Conservation (phyloP, 139 green algal species). For the Chlorella sp. region DNA sequence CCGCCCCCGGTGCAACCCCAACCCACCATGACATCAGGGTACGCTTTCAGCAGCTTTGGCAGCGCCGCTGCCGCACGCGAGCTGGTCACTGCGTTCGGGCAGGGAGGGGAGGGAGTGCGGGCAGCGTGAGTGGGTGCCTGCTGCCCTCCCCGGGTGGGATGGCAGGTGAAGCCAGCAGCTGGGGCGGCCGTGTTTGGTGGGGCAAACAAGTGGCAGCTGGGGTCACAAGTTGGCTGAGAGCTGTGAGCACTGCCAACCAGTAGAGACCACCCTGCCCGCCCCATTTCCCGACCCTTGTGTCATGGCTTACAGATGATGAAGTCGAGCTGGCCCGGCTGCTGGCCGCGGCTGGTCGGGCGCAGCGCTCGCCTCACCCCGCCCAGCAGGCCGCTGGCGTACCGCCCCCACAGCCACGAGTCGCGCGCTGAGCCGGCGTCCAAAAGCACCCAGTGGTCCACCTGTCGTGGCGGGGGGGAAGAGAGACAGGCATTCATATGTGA, state of each 20-base stretch:
- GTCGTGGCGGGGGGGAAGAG: background rate
- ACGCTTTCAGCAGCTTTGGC: slow-evolving; percentile 5
- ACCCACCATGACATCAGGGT: background rate
- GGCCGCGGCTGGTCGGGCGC: background rate
- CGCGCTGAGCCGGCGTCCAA: no score
- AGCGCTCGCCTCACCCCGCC: background rate
- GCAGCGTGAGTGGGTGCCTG: background rate
- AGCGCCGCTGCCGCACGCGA: background rate
- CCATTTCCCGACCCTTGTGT: no score
- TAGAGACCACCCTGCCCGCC: no score
- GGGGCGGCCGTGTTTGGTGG: background rate
- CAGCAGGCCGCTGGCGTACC: background rate
- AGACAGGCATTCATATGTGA: no score
- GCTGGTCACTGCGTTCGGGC: background rate
- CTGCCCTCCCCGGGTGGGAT: no score
- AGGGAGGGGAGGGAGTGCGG: background rate
- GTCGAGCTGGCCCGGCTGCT: background rate
- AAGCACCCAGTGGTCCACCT: no score
- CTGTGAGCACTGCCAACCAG: background rate
- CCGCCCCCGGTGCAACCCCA: background rate
- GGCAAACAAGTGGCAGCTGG: background rate
- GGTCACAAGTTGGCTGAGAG: no score
- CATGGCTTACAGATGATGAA: background rate
- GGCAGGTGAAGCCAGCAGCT: background rate
- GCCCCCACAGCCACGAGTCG: no score